Percentiles rank a stretch among this genome's conserved stretches.
phyloP scores from a whole-genome alignment of 106 monocot genomes.

The Alisma plantagoaquatica region DNA sequence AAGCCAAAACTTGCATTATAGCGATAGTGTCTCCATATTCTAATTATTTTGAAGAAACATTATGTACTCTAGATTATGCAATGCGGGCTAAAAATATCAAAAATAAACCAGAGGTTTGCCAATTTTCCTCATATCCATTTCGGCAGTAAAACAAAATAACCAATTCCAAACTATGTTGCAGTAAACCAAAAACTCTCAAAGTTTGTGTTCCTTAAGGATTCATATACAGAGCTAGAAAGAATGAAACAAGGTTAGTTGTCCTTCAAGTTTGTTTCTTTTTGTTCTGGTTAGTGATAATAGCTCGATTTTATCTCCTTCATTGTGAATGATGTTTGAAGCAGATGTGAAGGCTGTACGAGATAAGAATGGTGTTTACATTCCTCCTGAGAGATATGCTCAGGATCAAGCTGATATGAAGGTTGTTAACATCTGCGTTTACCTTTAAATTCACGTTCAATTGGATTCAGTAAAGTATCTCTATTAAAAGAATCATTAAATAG shows the following conservation, averaged over 20 bases:
- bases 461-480: not conserved
- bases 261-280: not conserved
- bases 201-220: conserved; percentile 61
- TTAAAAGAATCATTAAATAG: not conserved
- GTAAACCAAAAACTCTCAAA: conserved; percentile 60
- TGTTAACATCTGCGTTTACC: not conserved
- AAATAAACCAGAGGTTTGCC: conserved; percentile 82
- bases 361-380: conserved; percentile 77
- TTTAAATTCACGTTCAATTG: not conserved
- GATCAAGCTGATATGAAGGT: conserved; percentile 83
- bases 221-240: conserved; percentile 55
- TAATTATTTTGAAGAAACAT: conserved; percentile 62
- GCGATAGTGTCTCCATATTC: conserved; percentile 63
- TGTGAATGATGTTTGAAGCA: too few species aligned
- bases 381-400: conserved; percentile 48
- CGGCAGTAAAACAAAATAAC: too few species aligned
- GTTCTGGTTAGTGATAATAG: not conserved
- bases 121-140: too few species aligned
- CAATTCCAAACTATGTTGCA: conserved; percentile 19
- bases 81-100: conserved; percentile 63
- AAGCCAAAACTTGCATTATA: conserved; percentile 81
- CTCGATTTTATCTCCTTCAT: too few species aligned
- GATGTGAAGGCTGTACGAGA: conserved; percentile 83
- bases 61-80: conserved; percentile 74
- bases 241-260: conserved; percentile 56